phyloP scores from a whole-genome alignment of 2,329 filamentous ascomycete genomes.

The Penicillium digitatum region DNA sequence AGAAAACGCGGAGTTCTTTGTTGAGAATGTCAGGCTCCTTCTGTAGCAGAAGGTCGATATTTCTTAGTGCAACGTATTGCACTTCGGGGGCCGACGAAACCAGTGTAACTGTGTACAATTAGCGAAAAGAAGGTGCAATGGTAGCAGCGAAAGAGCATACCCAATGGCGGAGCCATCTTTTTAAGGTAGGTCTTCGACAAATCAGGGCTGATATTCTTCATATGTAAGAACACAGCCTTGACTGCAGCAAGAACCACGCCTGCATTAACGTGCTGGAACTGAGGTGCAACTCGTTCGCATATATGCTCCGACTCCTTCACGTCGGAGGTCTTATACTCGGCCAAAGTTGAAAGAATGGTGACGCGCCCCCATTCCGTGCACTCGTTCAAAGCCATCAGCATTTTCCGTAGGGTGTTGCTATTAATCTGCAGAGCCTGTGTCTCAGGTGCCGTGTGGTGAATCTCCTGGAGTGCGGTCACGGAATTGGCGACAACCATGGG shows the following conservation, averaged over 20 bases:
- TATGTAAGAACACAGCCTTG: slow-evolving; percentile 95
- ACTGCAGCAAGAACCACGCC: slow-evolving; percentile 96
- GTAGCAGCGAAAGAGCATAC: slow-evolving; percentile 47
- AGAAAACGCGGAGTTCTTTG: slow-evolving; percentile 97
- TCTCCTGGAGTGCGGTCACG: slow-evolving; percentile 88
- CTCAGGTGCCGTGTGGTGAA: slow-evolving; percentile 83
- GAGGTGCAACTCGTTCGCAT: slow-evolving; percentile 89
- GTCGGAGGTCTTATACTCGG: slow-evolving; percentile 81
- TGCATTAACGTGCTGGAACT: slow-evolving; percentile 97
- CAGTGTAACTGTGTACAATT: slow-evolving; percentile 68
- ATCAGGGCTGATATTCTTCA: slow-evolving; percentile 76
- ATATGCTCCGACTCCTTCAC: slow-evolving; percentile 97
- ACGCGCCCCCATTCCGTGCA: slow-evolving; percentile 98
- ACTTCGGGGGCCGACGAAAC: slow-evolving; percentile 95
- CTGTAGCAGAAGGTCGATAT: slow-evolving; percentile 93
- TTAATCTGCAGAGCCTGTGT: slow-evolving; percentile 82
- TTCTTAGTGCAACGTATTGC: slow-evolving; percentile 92
- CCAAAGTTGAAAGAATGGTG: slow-evolving; percentile 83
- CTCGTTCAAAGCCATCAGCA: slow-evolving; percentile 93
- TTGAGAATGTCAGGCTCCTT: slow-evolving; percentile 94
- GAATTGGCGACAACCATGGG: slow-evolving; percentile 99
- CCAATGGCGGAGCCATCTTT: slow-evolving; percentile 96
- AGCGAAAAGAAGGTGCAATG: slow-evolving; percentile 14
- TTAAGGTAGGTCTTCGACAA: slow-evolving; percentile 81
- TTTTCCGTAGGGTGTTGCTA: slow-evolving; percentile 80